Evolutionary conservation across 2,329 filamentous ascomycete genomes (phyloP).

Genomic region (Fusarium dlaminii): DNA sequence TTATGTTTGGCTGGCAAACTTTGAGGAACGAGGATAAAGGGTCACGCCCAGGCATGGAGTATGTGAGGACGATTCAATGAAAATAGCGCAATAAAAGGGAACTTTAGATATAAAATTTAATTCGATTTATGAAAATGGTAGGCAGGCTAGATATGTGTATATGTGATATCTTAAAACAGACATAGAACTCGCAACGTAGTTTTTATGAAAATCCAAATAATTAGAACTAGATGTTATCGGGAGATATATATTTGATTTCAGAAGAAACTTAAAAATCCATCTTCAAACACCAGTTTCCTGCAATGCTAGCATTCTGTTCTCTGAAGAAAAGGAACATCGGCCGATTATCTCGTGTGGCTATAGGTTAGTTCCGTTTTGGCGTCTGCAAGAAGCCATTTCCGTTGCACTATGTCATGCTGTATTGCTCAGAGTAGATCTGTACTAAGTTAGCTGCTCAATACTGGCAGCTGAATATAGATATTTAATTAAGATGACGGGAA

Average conservation of each 20-base stretch:
- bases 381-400: neutral
- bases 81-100: neutral
- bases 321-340: neutral
- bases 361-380: neutral
- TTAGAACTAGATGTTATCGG: neutral
- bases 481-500: neutral
- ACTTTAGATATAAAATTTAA: neutral
- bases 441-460: neutral
- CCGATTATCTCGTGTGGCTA: neutral
- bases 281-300: neutral
- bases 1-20: neutral
- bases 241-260: too few relatives aligned
- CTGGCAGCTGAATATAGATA: too few relatives aligned
- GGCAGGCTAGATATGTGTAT: neutral
- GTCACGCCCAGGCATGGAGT: neutral
- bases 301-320: neutral
- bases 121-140: too few relatives aligned
- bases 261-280: neutral
- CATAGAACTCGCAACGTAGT: neutral
- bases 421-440: neutral
- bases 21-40: neutral
- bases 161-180: neutral
- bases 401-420: neutral
- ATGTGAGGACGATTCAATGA: constrained; percentile 7
- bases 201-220: too few relatives aligned